Evolutionary conservation across 192 early-diverging fungal species (phyloP).

Genomic region (Entomortierella lignicola): DNA sequence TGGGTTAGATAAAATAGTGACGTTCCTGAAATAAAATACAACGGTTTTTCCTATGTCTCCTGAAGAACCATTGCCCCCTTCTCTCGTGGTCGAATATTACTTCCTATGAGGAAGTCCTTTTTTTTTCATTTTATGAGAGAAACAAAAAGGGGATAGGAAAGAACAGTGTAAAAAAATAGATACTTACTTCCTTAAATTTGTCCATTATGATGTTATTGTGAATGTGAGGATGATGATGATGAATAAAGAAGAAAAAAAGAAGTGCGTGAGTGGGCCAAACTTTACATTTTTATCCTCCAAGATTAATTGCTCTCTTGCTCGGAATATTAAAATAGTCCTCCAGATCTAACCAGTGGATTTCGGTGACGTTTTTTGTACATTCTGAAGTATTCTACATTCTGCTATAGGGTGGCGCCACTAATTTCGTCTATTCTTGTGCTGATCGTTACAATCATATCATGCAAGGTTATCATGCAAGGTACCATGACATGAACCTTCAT

Average conservation of each 20-base stretch:
- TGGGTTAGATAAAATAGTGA: slow-evolving; percentile 15
- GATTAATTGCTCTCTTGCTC: neutral
- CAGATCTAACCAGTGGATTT: too few species aligned
- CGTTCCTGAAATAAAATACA: slow-evolving; percentile 1
- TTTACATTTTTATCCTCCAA: slow-evolving; percentile 2
- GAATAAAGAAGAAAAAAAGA: slow-evolving; percentile 22
- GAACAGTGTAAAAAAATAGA: neutral
- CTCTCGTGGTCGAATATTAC: slow-evolving; percentile 2
- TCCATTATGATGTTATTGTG: slow-evolving; percentile 54
- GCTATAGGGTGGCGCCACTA: too few species aligned
- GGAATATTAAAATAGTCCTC: slow-evolving; percentile 2
- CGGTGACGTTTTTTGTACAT: slow-evolving; percentile 23
- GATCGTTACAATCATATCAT: too few species aligned
- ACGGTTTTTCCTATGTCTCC: neutral
- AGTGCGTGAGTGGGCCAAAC: neutral
- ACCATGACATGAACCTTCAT: too few species aligned
- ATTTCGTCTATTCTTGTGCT: too few species aligned
- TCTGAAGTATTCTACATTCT: neutral
- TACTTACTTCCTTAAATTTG: slow-evolving; percentile 68
- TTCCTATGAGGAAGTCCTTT: neutral
- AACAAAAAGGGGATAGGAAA: neutral
- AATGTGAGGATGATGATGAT: slow-evolving; percentile 1
- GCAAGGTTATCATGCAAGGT: too few species aligned
- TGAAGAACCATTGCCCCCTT: neutral
- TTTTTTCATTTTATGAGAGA: neutral